Conservation (phyloP, 805 yeast genomes). For the Cyberlindnera xishuangbannaensis region DNA sequence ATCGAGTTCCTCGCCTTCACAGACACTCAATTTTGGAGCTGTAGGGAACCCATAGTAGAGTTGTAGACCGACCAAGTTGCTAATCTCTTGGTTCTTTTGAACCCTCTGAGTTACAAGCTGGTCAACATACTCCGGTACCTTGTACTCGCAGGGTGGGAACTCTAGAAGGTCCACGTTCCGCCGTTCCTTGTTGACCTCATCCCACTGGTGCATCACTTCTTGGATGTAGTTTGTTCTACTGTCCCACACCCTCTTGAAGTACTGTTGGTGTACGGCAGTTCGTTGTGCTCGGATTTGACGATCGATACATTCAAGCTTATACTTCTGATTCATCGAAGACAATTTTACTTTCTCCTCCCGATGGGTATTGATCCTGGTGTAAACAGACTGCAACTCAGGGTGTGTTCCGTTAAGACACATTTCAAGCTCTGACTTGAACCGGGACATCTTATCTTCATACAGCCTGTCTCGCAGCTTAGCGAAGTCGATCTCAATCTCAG, state of each 20-base stretch:
- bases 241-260: slow-evolving; percentile 61
- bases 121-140: slow-evolving; percentile 35
- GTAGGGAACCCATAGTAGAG: slow-evolving; percentile 74
- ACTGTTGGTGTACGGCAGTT: slow-evolving; percentile 80
- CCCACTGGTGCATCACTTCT: slow-evolving; percentile 82
- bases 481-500: slow-evolving; percentile 78
- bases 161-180: slow-evolving; percentile 63
- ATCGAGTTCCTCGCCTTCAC: slow-evolving; percentile 64
- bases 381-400: slow-evolving; percentile 76
- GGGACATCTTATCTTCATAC: slow-evolving; percentile 74
- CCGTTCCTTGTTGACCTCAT: slow-evolving; percentile 84
- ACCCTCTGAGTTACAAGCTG: slow-evolving; percentile 62
- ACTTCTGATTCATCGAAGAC: slow-evolving; percentile 46
- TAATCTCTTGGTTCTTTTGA: slow-evolving; percentile 61
- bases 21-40: slow-evolving; percentile 62
- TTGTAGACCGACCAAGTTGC: slow-evolving; percentile 61
- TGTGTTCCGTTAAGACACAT: slow-evolving; percentile 87
- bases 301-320: slow-evolving; percentile 70
- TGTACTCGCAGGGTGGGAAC: slow-evolving; percentile 39
- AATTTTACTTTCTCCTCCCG: slow-evolving; percentile 62
- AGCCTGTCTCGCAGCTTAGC: slow-evolving; percentile 80
- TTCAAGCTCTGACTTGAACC: slow-evolving; percentile 75
- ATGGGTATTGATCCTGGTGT: slow-evolving; percentile 63
- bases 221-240: slow-evolving; percentile 57
- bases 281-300: slow-evolving; percentile 77